Evolutionary conservation across 495 filamentous ascomycete species (phyloP).

Genomic region (Parmelia sp.): DNA sequence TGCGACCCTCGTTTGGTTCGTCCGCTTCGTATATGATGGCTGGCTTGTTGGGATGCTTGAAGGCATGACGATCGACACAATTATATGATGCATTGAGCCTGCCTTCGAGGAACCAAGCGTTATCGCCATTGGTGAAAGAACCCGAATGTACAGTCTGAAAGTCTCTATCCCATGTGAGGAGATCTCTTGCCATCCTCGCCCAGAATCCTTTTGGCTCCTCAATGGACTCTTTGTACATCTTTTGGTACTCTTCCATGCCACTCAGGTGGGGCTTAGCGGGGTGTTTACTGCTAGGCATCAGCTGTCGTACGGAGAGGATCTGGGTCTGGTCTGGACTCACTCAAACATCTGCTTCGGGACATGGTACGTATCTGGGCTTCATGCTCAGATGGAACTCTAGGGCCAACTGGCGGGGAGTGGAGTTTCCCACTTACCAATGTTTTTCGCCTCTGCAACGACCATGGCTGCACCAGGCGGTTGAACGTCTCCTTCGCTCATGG

Average conservation of each 20-base stretch:
- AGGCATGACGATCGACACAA: constrained; percentile 90
- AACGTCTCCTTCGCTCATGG: constrained; percentile 27
- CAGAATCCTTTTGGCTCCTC: constrained; percentile 88
- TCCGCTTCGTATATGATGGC: constrained; percentile 99
- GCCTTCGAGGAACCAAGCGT: constrained; percentile 91
- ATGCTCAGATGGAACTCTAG: neutral
- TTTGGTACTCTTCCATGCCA: constrained; percentile 78
- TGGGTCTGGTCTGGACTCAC: constrained; percentile 13
- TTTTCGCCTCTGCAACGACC: constrained; percentile 27
- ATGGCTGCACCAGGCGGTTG: constrained; percentile 20
- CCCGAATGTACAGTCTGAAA: constrained; percentile 87
- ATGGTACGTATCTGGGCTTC: constrained; percentile 25
- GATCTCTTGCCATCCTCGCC: constrained; percentile 75
- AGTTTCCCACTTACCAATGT: constrained; percentile 19
- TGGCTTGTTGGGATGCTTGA: constrained; percentile 83
- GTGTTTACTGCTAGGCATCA: constrained; percentile 49
- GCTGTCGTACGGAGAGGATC: neutral
- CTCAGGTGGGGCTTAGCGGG: constrained; percentile 61
- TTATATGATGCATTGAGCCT: constrained; percentile 94
- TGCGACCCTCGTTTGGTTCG: constrained; percentile 80
- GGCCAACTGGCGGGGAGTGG: too few relatives aligned
- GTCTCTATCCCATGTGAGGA: constrained; percentile 83
- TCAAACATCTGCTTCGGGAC: constrained; percentile 27
- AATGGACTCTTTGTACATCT: constrained; percentile 94
- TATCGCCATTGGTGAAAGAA: constrained; percentile 72